These are phyloP conservation scores for Rhododendron ferrugineum DNA, from an alignment of 148 eudicot genomes.

Conservation along the genomic window DNA sequence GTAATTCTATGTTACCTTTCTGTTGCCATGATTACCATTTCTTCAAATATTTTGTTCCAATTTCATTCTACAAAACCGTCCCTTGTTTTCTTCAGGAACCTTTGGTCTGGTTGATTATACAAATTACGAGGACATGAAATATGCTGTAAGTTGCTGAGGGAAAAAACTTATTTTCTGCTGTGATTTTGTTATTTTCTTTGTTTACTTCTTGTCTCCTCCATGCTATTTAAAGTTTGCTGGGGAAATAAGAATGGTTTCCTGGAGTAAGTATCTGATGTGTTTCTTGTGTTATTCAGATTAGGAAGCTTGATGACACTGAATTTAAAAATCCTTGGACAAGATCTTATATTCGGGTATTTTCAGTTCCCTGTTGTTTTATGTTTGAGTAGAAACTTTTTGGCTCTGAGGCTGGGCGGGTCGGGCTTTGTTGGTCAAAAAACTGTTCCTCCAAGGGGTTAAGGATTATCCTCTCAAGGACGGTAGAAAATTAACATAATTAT, in stretches of 20 bases:
- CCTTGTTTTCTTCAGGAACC: slow-evolving; percentile 49
- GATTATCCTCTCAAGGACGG: not conserved
- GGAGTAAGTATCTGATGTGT: not conserved
- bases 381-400: not conserved
- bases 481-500: not conserved
- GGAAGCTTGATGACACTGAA: slow-evolving; percentile 95
- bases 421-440: not conserved
- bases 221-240: not conserved
- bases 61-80: not conserved
- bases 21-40: not conserved
- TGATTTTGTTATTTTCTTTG: not conserved
- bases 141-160: slow-evolving; percentile 66
- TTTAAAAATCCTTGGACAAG: slow-evolving; percentile 95
- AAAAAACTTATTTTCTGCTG: not conserved
- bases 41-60: not conserved
- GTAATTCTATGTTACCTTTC: not conserved
- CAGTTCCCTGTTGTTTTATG: not conserved
- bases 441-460: not conserved
- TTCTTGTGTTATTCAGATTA: slow-evolving; percentile 43
- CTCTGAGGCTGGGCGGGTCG: not conserved
- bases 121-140: slow-evolving; percentile 92
- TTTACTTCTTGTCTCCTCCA: not conserved
- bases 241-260: not conserved
- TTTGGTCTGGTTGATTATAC: slow-evolving; percentile 95
- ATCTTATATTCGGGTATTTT: slow-evolving; percentile 72